Base-by-base conservation (phyloP, 768 basidiomycete species). In the Gyrodon lividus region DNA sequence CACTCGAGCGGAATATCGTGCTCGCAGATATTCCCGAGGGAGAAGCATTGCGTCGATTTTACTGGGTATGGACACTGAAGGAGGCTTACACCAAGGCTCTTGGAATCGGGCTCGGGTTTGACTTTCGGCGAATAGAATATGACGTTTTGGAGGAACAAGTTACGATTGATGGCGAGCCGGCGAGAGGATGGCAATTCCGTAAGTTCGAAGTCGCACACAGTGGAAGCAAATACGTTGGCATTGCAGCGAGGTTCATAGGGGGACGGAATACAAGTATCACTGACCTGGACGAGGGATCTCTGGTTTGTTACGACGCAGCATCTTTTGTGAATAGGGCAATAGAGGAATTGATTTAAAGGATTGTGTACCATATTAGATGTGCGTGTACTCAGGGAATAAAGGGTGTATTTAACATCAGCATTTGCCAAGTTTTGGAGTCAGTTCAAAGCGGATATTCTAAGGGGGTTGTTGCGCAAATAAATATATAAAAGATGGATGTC, bases 71-170 rank as follows among this genome's bases (percentile, higher is more conserved):
- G 92, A 92, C 92, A 6, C 70, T 90, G 64, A 95, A 95, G 69
- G 92, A 95, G 66, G 91, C 92, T 4, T 93, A 92, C 66, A 91
- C 89, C 6, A 95, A 94, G 70, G 89, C 90, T 2, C 76, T 93
- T 30, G 92, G 92, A 0, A 64, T 87, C 30, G 92, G 92, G 0
- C 78, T 94, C 13, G 86, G 89, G 2, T 92, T 92, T 62, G 87
- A 92, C 59, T 88, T 92, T 69, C 74, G 73, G 20, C 80, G 89
- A 19, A 79, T 93, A 53, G 83, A 90, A 63, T 91, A 83, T 66
- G 77, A 89, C 61, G 74, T 83, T 8, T 63, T 63, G 19, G 60
- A 72, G 24, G 77, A 80, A 51, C 52, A 68, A 6, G 72, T 92
- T 23, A 74, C 72, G 22, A 77, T 92, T 30, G 89, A 92, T 56